Base-by-base conservation (phyloP, 1,139 yeast genomes). In the Saccharomyces pastorianus region DNA sequence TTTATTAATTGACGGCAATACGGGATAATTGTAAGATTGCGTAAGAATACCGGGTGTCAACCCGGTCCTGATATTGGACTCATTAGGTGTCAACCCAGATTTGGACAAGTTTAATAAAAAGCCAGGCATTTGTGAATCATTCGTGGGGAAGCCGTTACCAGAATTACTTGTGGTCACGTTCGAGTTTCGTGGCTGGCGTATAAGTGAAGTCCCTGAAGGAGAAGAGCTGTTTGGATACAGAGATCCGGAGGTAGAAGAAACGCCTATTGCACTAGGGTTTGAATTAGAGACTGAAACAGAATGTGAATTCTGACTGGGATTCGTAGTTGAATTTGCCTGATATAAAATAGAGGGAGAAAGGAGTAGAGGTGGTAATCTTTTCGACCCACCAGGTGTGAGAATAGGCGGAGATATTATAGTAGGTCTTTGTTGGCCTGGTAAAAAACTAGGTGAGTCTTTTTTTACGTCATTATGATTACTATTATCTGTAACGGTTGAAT, bases 21-120 rank as follows among this genome's bases (percentile, higher is more conserved):
- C 41, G 52, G 60, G 55, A 61, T 53, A 48, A 25, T 64, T 67
- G 20, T 63, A 61, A 31, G 56, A 38, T 17, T 57, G 52, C 2
- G 55, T 58, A 55, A 61, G 48, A 13, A 51, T 73, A 2, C 77
- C 77, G 0, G 82, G 82, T 0, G 90, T 83, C 41, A 84, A 67
- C 0, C 91, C 91, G 0, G 87, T 76, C 57, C 93, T 74, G 49
- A 85, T 59, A 53, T 80, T 76, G 4, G 86, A 80, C 64, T 84
- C 90, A 66, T 82, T 84, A 5, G 91, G 89, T 0, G 89, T 83
- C 47, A 85, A 71, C 0, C 88, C 90, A 0, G 85, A 74, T 60
- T 83, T 78, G 34, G 78, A 69, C 54, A 72, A 61, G 51, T 66
- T 68, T 55, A 71, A 49, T 25, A 60, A 53, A 51, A 64, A 58